Percentiles rank a stretch among this genome's conserved stretches.
Evolutionary conservation across 257 asterid species (phyloP).

Genomic region (Voacanga thouarsii): DNA sequence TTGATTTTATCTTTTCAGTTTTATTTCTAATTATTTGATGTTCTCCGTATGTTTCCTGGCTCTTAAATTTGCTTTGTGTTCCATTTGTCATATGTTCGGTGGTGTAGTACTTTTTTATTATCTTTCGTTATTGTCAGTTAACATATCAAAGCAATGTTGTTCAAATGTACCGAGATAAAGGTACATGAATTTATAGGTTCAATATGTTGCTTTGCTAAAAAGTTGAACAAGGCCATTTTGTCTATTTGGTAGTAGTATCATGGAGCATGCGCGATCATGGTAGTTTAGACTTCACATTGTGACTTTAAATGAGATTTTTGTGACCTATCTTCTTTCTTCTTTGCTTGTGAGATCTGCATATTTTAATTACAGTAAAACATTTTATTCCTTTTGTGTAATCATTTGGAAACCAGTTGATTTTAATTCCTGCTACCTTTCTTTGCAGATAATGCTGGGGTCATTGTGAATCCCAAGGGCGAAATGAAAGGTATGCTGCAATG

Average conservation of each 20-base stretch:
- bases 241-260: neutral
- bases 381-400: neutral
- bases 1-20: neutral
- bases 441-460: constrained; percentile 43
- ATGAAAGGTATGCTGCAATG: constrained; percentile 41
- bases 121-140: neutral
- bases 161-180: neutral
- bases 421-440: neutral
- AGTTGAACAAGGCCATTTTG: neutral
- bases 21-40: neutral
- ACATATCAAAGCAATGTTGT: neutral
- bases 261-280: neutral
- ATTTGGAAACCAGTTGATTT: neutral
- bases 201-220: neutral
- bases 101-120: neutral
- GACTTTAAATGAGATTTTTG: no score
- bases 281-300: neutral
- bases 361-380: no score
- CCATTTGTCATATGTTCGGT: neutral
- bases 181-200: neutral
- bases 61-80: neutral
- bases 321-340: no score
- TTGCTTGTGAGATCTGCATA: no score
- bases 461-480: constrained; percentile 58
- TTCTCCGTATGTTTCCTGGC: neutral